Base-by-base conservation (phyloP, 2,329 filamentous ascomycete genomes). In the Fusarium fujikuroi region DNA sequence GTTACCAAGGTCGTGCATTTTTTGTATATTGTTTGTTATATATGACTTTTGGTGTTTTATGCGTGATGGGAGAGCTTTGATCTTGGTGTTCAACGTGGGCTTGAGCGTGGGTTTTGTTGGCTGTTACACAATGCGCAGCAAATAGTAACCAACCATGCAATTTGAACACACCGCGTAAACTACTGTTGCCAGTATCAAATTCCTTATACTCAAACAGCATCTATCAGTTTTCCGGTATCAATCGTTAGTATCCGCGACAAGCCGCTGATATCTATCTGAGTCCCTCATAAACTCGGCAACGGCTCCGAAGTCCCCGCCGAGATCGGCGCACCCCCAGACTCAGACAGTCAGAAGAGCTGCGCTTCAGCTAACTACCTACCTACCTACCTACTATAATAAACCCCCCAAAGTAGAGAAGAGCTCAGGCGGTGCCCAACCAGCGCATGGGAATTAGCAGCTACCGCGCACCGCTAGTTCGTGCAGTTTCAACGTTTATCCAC, bases 261-360 rank as follows among this genome's bases (percentile, higher is more conserved):
- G 42, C 70, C 70, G 66, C n/a, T 49, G 46, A 54, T 10, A 16
- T 69, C 37, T 46, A 14, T 69, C 37, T 8, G 7, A 37, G 50
- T 54, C 34, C 34, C 32, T 46, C 28, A 23, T 25, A 52, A 19
- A 58, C 52, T 71, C 70, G 70, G 70, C 47, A 46, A 18, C 58
- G 58, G 44, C 60, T 50, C 70, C 70, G 70, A 73, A 63, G 23
- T 34, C 23, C 9, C 37, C 39, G 70, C 70, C 70, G 70, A 73
- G 62, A 46, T 73, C 70, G 70, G 70, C 61, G 66, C 44, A 21
- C 44, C 43, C 39, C 68, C 50, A 28, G 64, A 36, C 32, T 56
- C 49, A 46, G 47, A 15, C 36, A 58, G 30, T 18, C 30, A 40
- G 39, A 42, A 46, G 36, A 47, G 44, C 53, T 64, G 30, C 39